phyloP scores from a whole-genome alignment of 805 yeast genomes.

The Ogataea zsoltii region DNA sequence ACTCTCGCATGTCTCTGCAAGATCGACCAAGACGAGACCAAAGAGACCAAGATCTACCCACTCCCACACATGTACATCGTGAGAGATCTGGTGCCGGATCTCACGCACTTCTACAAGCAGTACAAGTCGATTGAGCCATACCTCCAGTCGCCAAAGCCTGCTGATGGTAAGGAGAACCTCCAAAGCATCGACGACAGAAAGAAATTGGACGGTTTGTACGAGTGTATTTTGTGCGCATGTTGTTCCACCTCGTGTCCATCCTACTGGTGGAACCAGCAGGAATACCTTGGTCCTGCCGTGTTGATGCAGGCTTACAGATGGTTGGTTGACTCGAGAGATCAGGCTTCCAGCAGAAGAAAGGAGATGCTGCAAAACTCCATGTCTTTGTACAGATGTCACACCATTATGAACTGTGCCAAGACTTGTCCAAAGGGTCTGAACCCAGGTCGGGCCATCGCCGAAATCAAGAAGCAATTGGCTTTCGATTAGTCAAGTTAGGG shows the following conservation, averaged over 20 bases:
- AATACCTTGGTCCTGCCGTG: conserved; percentile 98
- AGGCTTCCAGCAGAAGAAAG: conserved; percentile 78
- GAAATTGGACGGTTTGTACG: conserved; percentile 95
- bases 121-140: conserved; percentile 98
- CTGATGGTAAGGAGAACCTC: conserved; percentile 89
- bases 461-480: conserved; percentile 92
- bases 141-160: conserved; percentile 83
- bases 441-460: conserved; percentile 97
- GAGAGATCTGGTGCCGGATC: conserved; percentile 95
- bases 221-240: conserved; percentile 97
- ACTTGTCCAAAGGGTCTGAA: conserved; percentile 99
- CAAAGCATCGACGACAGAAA: conserved; percentile 92
- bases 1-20: conserved; percentile 96
- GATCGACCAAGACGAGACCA: conserved; percentile 76
- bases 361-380: conserved; percentile 93
- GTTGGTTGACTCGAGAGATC: conserved; percentile 96
- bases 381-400: conserved; percentile 98
- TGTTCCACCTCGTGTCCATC: conserved; percentile 99
- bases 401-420: conserved; percentile 97
- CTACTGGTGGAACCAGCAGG: conserved; percentile 99
- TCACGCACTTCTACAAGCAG: conserved; percentile 97
- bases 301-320: conserved; percentile 99
- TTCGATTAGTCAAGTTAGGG: conserved; percentile 46
- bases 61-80: conserved; percentile 98
- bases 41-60: conserved; percentile 88